phyloP scores from a whole-genome alignment of 2,329 filamentous ascomycete species.

The Penicillium glabrum region DNA sequence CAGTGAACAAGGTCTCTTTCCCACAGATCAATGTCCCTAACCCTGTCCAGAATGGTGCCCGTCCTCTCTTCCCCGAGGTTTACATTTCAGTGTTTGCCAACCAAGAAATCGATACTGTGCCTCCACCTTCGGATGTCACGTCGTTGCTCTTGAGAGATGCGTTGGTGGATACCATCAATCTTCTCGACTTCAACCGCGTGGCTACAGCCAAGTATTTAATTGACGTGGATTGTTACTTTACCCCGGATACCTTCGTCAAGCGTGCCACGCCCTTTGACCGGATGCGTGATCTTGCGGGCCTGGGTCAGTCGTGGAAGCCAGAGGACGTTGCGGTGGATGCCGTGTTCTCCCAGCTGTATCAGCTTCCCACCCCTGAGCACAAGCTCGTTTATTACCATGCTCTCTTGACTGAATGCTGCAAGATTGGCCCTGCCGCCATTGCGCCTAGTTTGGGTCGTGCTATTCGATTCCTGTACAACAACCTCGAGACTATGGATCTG shows the following conservation, averaged over 20 bases:
- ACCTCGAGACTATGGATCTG: slow-evolving; percentile 77
- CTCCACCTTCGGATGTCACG: slow-evolving; percentile 71
- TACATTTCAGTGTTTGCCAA: slow-evolving; percentile 90
- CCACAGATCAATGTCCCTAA: slow-evolving; percentile 74
- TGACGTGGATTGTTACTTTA: slow-evolving; percentile 92
- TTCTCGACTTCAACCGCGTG: slow-evolving; percentile 88
- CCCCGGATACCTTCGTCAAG: slow-evolving; percentile 86
- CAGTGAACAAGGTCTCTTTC: slow-evolving; percentile 70
- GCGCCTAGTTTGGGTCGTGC: slow-evolving; percentile 90
- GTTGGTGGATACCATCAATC: slow-evolving; percentile 89
- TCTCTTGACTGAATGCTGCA: slow-evolving; percentile 91
- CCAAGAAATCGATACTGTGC: slow-evolving; percentile 87
- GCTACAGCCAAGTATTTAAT: slow-evolving; percentile 84
- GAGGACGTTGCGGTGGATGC: slow-evolving; percentile 98
- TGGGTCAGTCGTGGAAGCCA: slow-evolving; percentile 85
- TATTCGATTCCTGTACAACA: slow-evolving; percentile 87
- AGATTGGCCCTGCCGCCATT: slow-evolving; percentile 93
- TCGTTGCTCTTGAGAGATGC: slow-evolving; percentile 82
- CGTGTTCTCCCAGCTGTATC: slow-evolving; percentile 92
- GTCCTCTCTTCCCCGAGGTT: slow-evolving; percentile 83
- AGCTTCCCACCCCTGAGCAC: slow-evolving; percentile 82
- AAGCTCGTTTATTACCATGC: slow-evolving; percentile 97
- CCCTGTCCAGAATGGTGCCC: slow-evolving; percentile 70
- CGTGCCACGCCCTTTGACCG: slow-evolving; percentile 91
- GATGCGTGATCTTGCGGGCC: slow-evolving; percentile 64